These are phyloP conservation scores for Vigna hirtella DNA, from an alignment of 306 rosid species.

Conservation along the genomic window DNA sequence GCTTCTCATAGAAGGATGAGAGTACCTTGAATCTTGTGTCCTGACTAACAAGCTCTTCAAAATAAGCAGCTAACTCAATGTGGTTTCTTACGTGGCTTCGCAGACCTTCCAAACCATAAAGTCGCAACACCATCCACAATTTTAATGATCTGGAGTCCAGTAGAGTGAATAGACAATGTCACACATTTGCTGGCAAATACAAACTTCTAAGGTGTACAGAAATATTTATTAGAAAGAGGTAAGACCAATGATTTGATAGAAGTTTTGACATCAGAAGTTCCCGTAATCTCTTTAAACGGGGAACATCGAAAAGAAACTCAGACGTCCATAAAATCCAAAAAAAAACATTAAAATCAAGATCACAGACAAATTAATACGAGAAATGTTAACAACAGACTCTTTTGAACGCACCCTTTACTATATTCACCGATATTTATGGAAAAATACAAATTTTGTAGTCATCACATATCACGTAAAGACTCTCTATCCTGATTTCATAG, in stretches of 20 bases:
- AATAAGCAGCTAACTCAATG: conserved; percentile 74
- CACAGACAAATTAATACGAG: neutral
- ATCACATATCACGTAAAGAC: too few species aligned
- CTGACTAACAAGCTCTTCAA: conserved; percentile 69
- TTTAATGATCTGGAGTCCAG: conserved; percentile 72
- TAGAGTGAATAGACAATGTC: conserved; percentile 29
- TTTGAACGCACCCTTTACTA: too few species aligned
- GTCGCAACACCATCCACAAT: conserved; percentile 92
- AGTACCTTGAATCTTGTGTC: conserved; percentile 88
- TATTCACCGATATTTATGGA: too few species aligned
- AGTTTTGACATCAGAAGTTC: conserved; percentile 12
- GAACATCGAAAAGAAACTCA: conserved; percentile 21
- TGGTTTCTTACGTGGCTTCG: conserved; percentile 73
- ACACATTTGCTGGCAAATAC: conserved; percentile 13
- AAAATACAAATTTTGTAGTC: too few species aligned
- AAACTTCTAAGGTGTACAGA: conserved; percentile 12
- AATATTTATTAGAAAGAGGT: conserved; percentile 25
- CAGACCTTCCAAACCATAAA: conserved; percentile 86
- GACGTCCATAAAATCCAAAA: conserved; percentile 6
- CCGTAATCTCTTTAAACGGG: neutral
- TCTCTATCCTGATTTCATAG: too few species aligned
- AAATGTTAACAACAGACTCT: too few species aligned
- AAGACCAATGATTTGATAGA: neutral
- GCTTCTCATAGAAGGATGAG: conserved; percentile 26
- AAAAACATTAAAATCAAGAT: conserved; percentile 35